Base-by-base conservation (phyloP, 1,139 yeast genomes). In the Taphrina communis region DNA sequence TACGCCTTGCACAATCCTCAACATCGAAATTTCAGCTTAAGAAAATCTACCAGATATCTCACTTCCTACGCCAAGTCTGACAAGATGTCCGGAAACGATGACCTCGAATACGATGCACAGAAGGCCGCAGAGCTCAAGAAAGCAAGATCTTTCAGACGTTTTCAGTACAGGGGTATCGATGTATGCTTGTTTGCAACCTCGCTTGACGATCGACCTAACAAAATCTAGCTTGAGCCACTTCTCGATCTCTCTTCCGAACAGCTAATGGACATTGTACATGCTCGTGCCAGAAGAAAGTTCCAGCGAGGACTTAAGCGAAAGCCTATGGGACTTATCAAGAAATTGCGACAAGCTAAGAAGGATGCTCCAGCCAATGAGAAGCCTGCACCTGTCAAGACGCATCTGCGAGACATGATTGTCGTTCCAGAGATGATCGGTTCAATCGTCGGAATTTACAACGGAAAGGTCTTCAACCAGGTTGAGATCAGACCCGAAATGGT, bases 401-500 rank as follows among this genome's bases (percentile, higher is more conserved):
- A 95, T 85, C 90, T 95, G 84, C 93, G 99, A 88, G 92, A 93
- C 89, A 92, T 93, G 97, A 84, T 95, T 82, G 83, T 95, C 80
- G 96, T 94, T 77, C 99, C 99, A 85, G 99, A 95, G 88, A 95
- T 95, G 99, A 92, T 95, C 80, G 99, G 99, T 81, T 91, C 97
- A 74, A 96, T 93, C 77, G 88, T 95, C 78, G 98, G 98, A 85
- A 90, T 95, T 79, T 94, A 95, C 97, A 95, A 95, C 88, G 99
- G 99, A 86, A 95, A 95, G 88, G 92, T 87, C 79, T 95, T 95
- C 96, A 94, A 93, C 96, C 90, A 89, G 80, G 97, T 94, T 83
- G 99, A 95, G 84, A 85, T 95, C 84, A 92, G 86, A 84, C 97
- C 99, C 80, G 99, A 95, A 87, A 94, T 95, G 99, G 93, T 93